Conservation (phyloP, 306 rosid genomes). For the Trifolium subterraneum region DNA sequence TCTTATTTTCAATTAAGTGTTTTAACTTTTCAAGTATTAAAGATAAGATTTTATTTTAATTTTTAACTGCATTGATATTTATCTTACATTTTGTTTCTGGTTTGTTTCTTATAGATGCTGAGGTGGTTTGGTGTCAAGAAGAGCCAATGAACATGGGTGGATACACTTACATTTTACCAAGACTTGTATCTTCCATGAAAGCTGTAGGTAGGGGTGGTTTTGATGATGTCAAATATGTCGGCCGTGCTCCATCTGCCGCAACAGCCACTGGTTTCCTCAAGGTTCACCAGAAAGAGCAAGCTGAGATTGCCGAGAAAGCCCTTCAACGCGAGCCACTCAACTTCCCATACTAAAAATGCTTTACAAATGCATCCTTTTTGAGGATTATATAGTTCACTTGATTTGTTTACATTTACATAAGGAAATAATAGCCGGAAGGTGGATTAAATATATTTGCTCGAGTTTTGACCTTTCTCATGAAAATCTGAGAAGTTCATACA, state of each 20-base stretch:
- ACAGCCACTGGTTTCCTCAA: conserved; percentile 86
- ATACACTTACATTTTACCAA: conserved; percentile 68
- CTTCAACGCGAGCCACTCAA: conserved; percentile 66
- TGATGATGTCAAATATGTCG: conserved; percentile 76
- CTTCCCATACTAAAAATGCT: conserved; percentile 45
- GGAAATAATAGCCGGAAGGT: conserved; percentile 36
- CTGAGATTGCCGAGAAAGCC: conserved; percentile 80
- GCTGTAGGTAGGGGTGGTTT: conserved; percentile 69
- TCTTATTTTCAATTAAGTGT: not conserved
- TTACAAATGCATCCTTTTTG: conserved; percentile 4
- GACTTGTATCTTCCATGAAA: conserved; percentile 80
- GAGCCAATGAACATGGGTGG: conserved; percentile 99
- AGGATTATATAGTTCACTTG: conserved; percentile 20
- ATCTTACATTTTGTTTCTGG: conserved; percentile 18
- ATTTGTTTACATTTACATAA: not conserved
- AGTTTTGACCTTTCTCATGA: conserved; percentile 19
- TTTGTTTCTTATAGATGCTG: conserved; percentile 72
- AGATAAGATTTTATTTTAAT: not conserved
- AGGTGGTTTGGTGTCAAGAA: conserved; percentile 97
- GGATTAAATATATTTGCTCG: conserved; percentile 3
- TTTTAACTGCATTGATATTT: not conserved
- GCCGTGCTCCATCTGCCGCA: conserved; percentile 94
- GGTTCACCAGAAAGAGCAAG: conserved; percentile 86
- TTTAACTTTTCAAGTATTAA: not conserved
- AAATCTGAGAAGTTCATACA: not conserved